These are phyloP conservation scores for Umbelopsis isabellina DNA, from an alignment of 192 early-diverging fungal species.

Conservation along the genomic window DNA sequence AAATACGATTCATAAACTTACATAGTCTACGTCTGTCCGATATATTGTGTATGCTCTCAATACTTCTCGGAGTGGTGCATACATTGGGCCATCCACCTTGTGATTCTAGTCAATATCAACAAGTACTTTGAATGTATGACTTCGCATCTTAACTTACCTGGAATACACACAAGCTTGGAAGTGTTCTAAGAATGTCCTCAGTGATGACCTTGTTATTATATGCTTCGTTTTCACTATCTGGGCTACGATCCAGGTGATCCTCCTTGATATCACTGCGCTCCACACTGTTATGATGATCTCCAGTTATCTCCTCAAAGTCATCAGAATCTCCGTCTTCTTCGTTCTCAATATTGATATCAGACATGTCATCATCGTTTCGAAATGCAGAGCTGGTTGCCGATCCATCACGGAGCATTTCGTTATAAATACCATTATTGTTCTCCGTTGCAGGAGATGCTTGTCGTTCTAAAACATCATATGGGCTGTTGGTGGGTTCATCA, in stretches of 20 bases:
- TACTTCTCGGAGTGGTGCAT: conserved; percentile 33
- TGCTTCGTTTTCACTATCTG: neutral
- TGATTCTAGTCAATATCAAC: neutral
- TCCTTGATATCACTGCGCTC: neutral
- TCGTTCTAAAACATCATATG: conserved; percentile 14
- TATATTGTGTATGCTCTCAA: conserved; percentile 44
- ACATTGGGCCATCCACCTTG: conserved; percentile 46
- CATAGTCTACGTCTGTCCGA: conserved; percentile 36
- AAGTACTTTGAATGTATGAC: neutral
- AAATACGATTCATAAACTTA: conserved; percentile 5
- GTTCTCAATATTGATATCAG: conserved; percentile 1
- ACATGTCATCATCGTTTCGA: neutral
- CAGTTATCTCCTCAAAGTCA: neutral
- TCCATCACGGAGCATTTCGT: neutral
- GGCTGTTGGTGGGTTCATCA: neutral
- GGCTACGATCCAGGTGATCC: neutral
- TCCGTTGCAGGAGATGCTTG: neutral
- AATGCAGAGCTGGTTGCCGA: neutral
- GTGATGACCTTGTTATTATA: conserved; percentile 35
- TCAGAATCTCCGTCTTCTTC: conserved; percentile 22
- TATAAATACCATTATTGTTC: neutral
- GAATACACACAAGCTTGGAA: conserved; percentile 44
- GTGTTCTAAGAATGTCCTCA: conserved; percentile 40
- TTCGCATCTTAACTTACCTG: conserved; percentile 28
- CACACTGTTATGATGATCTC: conserved; percentile 14